phyloP scores from a whole-genome alignment of 805 yeast species.

The Kuraishia capsulata region DNA sequence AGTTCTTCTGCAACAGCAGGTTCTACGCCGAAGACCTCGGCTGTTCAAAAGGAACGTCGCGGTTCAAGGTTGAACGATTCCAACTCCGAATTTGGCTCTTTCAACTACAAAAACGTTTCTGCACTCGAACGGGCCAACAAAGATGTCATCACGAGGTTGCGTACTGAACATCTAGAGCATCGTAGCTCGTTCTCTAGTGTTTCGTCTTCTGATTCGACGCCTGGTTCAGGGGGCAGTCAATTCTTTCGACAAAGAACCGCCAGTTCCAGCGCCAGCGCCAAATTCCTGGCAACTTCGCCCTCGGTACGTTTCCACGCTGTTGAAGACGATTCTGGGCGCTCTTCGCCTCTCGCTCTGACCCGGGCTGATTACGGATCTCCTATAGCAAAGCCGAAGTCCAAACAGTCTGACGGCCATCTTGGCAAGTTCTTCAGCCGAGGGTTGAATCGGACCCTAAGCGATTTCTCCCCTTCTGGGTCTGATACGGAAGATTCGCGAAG shows the following conservation, averaged over 20 bases:
- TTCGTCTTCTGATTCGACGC: slow-evolving; percentile 34
- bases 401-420: background rate
- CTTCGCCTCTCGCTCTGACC: background rate
- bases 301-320: background rate
- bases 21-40: slow-evolving; percentile 16
- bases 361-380: slow-evolving; percentile 2
- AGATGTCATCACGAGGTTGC: slow-evolving; percentile 81
- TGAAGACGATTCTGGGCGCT: background rate
- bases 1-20: slow-evolving; percentile 16
- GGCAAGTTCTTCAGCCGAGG: background rate
- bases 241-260: no score
- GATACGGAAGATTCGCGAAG: slow-evolving; percentile 53
- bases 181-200: slow-evolving; percentile 28
- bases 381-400: background rate
- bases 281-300: no score
- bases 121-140: slow-evolving; percentile 91
- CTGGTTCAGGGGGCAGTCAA: slow-evolving; percentile 9
- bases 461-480: slow-evolving; percentile 43
- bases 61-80: slow-evolving; percentile 66
- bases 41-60: slow-evolving; percentile 58
- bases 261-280: no score
- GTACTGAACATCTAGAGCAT: slow-evolving; percentile 71
- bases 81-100: slow-evolving; percentile 78
- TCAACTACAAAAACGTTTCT: slow-evolving; percentile 80
- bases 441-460: slow-evolving; percentile 12